Evolutionary conservation across 2,329 filamentous ascomycete species (phyloP).

Genomic region (Fusarium compactum): DNA sequence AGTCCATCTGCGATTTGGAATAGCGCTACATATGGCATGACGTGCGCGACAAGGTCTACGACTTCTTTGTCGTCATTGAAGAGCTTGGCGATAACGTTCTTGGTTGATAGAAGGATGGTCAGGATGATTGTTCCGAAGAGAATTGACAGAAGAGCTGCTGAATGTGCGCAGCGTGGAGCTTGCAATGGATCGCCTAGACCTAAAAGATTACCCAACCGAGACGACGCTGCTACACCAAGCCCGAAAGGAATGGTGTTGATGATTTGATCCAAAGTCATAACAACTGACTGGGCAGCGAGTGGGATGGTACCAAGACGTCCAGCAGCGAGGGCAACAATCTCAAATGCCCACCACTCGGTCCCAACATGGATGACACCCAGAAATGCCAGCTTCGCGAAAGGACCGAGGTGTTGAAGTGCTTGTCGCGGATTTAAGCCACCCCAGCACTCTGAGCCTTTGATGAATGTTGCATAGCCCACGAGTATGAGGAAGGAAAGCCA

Average conservation of each 20-base stretch:
- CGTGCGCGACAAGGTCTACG: conserved; percentile 76
- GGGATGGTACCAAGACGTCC: conserved; percentile 83
- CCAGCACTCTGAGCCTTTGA: conserved; percentile 82
- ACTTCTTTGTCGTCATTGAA: conserved; percentile 85
- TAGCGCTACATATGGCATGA: conserved; percentile 87
- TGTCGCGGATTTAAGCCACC: conserved; percentile 74
- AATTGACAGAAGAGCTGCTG: conserved; percentile 79
- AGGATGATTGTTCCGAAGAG: conserved; percentile 76
- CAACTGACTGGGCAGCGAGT: conserved; percentile 85
- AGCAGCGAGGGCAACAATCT: conserved; percentile 87
- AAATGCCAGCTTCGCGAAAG: conserved; percentile 79
- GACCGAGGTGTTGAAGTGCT: conserved; percentile 74
- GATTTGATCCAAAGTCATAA: conserved; percentile 90
- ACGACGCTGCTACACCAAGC: conserved; percentile 82
- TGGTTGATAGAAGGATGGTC: conserved; percentile 75
- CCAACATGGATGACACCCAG: conserved; percentile 86
- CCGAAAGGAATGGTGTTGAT: conserved; percentile 90
- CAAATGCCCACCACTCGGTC: conserved; percentile 95
- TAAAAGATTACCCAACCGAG: conserved; percentile 83
- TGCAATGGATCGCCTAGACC: conserved; percentile 74
- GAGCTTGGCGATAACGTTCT: conserved; percentile 78
- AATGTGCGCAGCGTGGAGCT: conserved; percentile 79
- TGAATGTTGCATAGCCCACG: conserved; percentile 77
- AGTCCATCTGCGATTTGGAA: conserved; percentile 93
- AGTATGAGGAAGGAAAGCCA: conserved; percentile 86